phyloP scores from a whole-genome alignment of 345 rosid genomes.

The Pistacia atlantica region DNA sequence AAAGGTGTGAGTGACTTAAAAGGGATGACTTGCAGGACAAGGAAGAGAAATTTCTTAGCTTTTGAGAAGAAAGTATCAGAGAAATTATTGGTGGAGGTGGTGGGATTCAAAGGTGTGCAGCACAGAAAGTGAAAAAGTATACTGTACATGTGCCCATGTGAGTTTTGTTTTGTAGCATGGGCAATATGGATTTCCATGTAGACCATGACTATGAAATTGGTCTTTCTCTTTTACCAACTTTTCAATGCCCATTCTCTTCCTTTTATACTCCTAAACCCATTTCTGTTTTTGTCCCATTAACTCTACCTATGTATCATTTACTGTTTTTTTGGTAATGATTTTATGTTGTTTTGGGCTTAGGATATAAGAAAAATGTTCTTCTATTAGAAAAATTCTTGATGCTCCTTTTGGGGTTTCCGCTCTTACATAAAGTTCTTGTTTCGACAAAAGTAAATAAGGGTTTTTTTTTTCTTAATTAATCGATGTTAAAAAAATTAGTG shows the following conservation, averaged over 20 bases:
- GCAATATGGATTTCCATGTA: constrained; percentile 45
- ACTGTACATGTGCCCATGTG: constrained; percentile 35
- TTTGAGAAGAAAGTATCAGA: not conserved
- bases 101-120: constrained; percentile 17
- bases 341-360: no score
- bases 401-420: no score
- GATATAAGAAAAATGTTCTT: no score
- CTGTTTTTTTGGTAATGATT: no score
- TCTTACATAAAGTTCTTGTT: no score
- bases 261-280: no score
- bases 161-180: constrained; percentile 42
- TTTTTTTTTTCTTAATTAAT: no score
- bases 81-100: not conserved
- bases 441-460: no score
- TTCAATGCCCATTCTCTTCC: not conserved
- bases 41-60: constrained; percentile 24
- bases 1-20: not conserved
- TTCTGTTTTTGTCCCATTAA: no score
- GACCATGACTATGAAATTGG: constrained; percentile 32
- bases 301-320: no score
- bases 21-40: constrained; percentile 29
- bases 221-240: constrained; percentile 19
- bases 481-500: no score
- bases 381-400: no score
- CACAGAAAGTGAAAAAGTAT: constrained; percentile 15